These are phyloP conservation scores for Fagus crenata DNA, from an alignment of 306 rosid genomes.

Conservation along the genomic window DNA sequence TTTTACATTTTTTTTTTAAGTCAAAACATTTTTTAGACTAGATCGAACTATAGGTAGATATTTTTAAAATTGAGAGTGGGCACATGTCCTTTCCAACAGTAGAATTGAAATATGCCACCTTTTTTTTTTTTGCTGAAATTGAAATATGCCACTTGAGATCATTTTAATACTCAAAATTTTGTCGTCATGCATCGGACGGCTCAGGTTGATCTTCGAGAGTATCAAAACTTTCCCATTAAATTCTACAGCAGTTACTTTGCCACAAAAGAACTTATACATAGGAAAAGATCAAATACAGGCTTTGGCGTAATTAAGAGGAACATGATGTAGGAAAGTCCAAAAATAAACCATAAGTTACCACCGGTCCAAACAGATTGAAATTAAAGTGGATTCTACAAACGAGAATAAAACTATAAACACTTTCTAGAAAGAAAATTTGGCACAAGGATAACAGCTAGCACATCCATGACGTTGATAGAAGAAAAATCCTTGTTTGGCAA, in stretches of 20 bases:
- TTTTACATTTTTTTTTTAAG: too few relatives aligned
- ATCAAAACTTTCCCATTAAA: background rate
- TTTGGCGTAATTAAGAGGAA: too few relatives aligned
- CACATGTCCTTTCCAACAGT: too few relatives aligned
- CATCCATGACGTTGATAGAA: slow-evolving; percentile 7
- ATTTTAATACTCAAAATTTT: background rate
- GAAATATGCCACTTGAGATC: too few relatives aligned
- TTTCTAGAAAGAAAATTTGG: slow-evolving; percentile 42
- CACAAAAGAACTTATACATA: background rate
- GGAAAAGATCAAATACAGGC: background rate
- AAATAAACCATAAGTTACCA: background rate
- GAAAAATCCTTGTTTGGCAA: slow-evolving; percentile 14
- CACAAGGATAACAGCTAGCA: background rate
- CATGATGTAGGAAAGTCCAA: background rate
- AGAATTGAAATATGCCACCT: too few relatives aligned
- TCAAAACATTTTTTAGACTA: too few relatives aligned
- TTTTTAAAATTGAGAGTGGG: too few relatives aligned
- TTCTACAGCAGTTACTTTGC: background rate
- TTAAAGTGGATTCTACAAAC: slow-evolving; percentile 8
- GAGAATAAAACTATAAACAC: slow-evolving; percentile 26
- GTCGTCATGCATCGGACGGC: background rate
- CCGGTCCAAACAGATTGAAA: background rate
- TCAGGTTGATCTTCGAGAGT: background rate
- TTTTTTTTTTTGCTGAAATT: too few relatives aligned
- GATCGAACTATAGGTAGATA: too few relatives aligned